Base-by-base conservation (phyloP, 371 early-diverging fungal genomes). In the Circinella umbellata region DNA sequence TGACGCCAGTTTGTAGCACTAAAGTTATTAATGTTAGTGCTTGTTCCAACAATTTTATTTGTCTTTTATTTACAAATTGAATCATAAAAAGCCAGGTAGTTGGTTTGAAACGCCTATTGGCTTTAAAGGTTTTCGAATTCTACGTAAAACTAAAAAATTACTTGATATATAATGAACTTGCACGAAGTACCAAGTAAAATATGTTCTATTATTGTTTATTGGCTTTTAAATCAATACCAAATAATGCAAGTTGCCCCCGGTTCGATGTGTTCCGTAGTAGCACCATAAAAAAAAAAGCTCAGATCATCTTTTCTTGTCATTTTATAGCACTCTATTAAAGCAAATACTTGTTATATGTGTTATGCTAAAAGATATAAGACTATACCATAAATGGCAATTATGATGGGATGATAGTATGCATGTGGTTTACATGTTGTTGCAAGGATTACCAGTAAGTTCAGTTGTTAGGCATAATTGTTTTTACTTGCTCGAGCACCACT, bases 281-380 rank as follows among this genome's bases (percentile, higher is more conserved):
- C 27, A 27, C 27, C 27, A 27, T 27, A 27, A 20, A 4, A 57
- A 57, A 14, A 55, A 70, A 48, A 69, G 70, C 53, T 47, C 69
- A 18, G 62, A 72, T 39, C 67, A 68, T 13, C 67, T 70, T 13
- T 38, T 75, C 69, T 1, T 72, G 72, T 27, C 69, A 69, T 61
- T 67, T 72, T 15, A 69, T 72, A 8, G 15, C 3, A 51, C 48
- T 46, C 47, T 27, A 14, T 67, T 57, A 54, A 1, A n/a, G 17
- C 37, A 67, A 20, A 27, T 27, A 27, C 27, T 27, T 27, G 27
- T 27, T 27, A 27, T 27, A 27, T 27, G 27, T 27, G 39, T 13
- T 35, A 13, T 51, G 54, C 4, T 17, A 8, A 63, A 57, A 57
- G 51, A 53, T 4, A 61, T 8, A 60, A 13, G 20, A 38, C 38